Base-by-base conservation (phyloP, 495 filamentous ascomycete genomes). In the Lasiosphaeria ovina region DNA sequence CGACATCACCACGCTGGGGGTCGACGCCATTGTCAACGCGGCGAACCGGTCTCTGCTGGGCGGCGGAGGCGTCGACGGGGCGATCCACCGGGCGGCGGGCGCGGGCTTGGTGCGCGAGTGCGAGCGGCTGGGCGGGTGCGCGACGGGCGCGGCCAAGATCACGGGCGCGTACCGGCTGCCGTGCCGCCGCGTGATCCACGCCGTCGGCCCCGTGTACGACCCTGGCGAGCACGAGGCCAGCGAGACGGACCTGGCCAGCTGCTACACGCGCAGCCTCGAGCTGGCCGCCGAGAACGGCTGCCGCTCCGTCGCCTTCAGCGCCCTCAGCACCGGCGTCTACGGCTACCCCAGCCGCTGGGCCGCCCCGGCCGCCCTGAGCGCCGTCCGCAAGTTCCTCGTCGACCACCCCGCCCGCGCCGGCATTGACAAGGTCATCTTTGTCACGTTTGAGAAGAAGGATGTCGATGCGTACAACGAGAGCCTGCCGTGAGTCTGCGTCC, bases 21-120 rank as follows among this genome's bases (percentile, higher is more conserved):
- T 92, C 36, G 91, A 90, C 64, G 87, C 86, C 59, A 97, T 97
- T 66, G 93, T 97, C 68, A 97, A 98, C 72, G 93, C 94, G 9
- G 93, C 94, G 24, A 97, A 97, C 70, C 72, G 75, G 16, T 86
- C 81, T 7, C 82, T 98, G 0, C 79, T 89, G 3, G 89, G 91
- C 52, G 94, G 94, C 47, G 90, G 91, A 14, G 94, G 93, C 40
- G 92, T 97, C 31, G 89, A 92, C 61, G 89, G 88, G 17, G 91
- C 90, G 31, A 96, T 98, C 66, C 94, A 98, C 71, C 72, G 82
- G 38, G 90, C 88, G 34, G 94, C 94, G 33, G 94, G 94, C 6
- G 81, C 73, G 1, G 63, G 70, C 0, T 80, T 97, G 9, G 62
- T 88, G n/a, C 52, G 51, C 8, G 94, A 92, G 72, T 97, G 94